phyloP scores from a whole-genome alignment of 2,329 filamentous ascomycete species.

The Purpureocillium takamizusanense region DNA sequence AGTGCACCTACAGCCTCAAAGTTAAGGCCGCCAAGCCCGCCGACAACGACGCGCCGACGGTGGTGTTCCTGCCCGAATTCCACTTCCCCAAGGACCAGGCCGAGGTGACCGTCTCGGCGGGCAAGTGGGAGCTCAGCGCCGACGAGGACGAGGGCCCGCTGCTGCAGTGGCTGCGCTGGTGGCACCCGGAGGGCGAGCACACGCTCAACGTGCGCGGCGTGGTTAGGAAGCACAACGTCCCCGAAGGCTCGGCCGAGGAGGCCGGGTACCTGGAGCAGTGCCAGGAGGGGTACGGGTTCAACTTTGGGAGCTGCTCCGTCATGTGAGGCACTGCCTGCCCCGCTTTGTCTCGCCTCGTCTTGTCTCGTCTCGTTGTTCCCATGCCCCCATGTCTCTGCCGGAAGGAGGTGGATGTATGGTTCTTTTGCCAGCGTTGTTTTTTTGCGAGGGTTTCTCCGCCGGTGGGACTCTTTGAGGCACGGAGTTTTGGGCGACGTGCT shows the following conservation, averaged over 20 bases:
- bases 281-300: slow-evolving; percentile 35
- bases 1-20: slow-evolving; percentile 66
- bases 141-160: slow-evolving; percentile 61
- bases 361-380: too few species aligned
- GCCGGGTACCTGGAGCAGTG: slow-evolving; percentile 71
- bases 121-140: slow-evolving; percentile 78
- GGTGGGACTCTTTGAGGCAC: too few species aligned
- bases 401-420: too few species aligned
- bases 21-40: slow-evolving; percentile 54
- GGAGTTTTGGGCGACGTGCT: too few species aligned
- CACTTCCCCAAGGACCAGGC: slow-evolving; percentile 76
- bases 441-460: too few species aligned
- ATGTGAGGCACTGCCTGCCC: too few species aligned
- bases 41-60: slow-evolving; percentile 58
- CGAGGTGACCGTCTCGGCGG: slow-evolving; percentile 67
- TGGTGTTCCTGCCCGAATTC: slow-evolving; percentile 81
- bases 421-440: too few species aligned
- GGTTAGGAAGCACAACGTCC: slow-evolving; percentile 52
- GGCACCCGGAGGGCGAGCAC: slow-evolving; percentile 83
- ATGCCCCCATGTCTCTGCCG: too few species aligned
- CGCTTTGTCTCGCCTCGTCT: too few species aligned
- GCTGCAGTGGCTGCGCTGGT: slow-evolving; percentile 79
- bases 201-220: slow-evolving; percentile 67
- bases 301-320: too few species aligned
- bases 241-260: slow-evolving; percentile 56